Base-by-base conservation (phyloP, 2,329 filamentous ascomycete species). In the Fusarium hainanense region DNA sequence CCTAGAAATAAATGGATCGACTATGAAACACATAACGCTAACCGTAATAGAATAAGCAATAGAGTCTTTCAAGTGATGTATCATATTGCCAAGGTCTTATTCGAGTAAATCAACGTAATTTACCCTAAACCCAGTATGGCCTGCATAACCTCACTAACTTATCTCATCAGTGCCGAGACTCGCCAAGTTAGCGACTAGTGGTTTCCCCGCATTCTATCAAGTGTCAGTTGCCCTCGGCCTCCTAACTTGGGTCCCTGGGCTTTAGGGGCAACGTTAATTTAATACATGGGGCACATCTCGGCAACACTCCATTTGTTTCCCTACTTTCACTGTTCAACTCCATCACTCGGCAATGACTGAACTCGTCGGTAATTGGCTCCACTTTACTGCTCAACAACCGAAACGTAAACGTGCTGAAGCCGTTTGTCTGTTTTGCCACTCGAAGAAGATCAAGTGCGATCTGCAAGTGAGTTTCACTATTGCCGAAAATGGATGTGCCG, bases 401-500 rank as follows among this genome's bases (percentile, higher is more conserved):
- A 79, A 78, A 68, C 68, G 76, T 40, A 78, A 79, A 44, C 76
- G 78, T 13, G 78, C 56, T 42, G 70, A 73, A 58, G 51, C 49
- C 3, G 70, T 73, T 18, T 73, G 78, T 60, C 59, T 76, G 23
- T 67, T 70, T 47, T 80, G 78, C 34, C 78, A 80, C 57, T 73
- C 75, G 1, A 80, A 79, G 63, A 80, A 80, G 69, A 74, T 79
- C 57, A 79, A 79, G 40, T 80, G 78, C 30, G 76, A 79, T 60
- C 61, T 79, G 30, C 76, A 79, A 70, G 75, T 71, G 40, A 44
- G 23, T 41, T 8, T 14, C 12, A 3, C 9, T 12, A 11, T 30
- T n/a, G 18, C 18, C 40, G 30, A 32, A 21, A 16, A 13, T 21
- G 9, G 21, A 25, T 2, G 6, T 37, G 5, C 20, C 9, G 25